Conservation (phyloP, 805 yeast species). For the Zygosaccharomyces siamensis region DNA sequence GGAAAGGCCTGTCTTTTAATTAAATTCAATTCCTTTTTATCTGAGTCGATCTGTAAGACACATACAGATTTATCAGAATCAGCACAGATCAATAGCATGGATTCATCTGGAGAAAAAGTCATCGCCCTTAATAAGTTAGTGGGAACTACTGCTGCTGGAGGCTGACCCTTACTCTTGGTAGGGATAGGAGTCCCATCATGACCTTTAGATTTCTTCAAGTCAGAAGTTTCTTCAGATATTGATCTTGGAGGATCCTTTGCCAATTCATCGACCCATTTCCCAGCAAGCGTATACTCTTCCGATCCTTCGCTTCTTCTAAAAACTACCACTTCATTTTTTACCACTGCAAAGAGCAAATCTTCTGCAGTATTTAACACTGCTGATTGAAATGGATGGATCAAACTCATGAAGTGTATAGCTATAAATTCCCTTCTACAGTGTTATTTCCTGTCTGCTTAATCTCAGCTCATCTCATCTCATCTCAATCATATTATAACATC, state of each 20-base stretch:
- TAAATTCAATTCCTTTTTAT: constrained; percentile 40
- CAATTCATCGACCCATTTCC: constrained; percentile 59
- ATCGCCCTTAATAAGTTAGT: constrained; percentile 26
- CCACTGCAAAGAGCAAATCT: constrained; percentile 48
- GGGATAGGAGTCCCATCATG: constrained; percentile 19
- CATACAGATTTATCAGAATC: constrained; percentile 81
- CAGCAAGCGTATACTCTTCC: constrained; percentile 37
- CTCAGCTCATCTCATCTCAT: constrained; percentile 13
- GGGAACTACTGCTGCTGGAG: constrained; percentile 38
- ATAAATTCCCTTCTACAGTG: too few relatives aligned
- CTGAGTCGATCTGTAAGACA: constrained; percentile 43
- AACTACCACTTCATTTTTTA: constrained; percentile 55
- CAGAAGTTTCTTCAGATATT: constrained; percentile 28
- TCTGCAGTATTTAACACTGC: constrained; percentile 44
- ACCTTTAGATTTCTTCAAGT: constrained; percentile 34
- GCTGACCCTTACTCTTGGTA: constrained; percentile 39
- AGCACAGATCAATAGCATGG: constrained; percentile 60
- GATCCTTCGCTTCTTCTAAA: constrained; percentile 35
- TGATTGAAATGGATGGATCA: constrained; percentile 73
- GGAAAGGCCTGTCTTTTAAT: constrained; percentile 74
- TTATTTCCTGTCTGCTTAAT: not conserved
- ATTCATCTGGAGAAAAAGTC: constrained; percentile 47
- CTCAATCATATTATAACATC: constrained; percentile 1
- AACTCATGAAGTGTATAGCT: constrained; percentile 8
- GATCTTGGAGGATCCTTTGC: constrained; percentile 45